Percentiles rank a stretch among this genome's conserved stretches.
phyloP scores from a whole-genome alignment of 345 rosid species.

The Citrus reticulata region DNA sequence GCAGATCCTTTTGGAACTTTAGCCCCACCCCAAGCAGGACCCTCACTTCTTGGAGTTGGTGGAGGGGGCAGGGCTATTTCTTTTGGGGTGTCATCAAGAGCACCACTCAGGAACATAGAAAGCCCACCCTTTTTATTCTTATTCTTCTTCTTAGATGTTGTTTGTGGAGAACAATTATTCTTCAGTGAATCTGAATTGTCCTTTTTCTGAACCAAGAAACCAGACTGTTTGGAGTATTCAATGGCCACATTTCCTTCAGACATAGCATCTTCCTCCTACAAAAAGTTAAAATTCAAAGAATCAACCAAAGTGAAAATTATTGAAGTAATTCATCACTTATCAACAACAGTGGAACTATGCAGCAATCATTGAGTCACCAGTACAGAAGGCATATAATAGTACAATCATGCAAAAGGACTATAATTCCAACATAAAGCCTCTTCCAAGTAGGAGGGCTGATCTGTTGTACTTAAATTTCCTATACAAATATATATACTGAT shows the following conservation, averaged over 20 bases:
- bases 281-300: conserved; percentile 3
- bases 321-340: background rate
- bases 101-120: conserved; percentile 94
- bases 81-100: conserved; percentile 76
- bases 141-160: conserved; percentile 65
- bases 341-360: background rate
- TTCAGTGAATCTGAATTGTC: conserved; percentile 35
- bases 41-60: conserved; percentile 63
- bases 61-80: conserved; percentile 40
- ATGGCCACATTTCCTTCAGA: conserved; percentile 22
- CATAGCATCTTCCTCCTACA: conserved; percentile 37
- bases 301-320: conserved; percentile 6
- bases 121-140: conserved; percentile 91
- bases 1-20: conserved; percentile 67
- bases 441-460: background rate
- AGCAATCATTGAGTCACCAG: background rate
- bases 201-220: conserved; percentile 35
- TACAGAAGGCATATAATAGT: background rate
- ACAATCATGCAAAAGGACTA: background rate
- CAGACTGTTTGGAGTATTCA: conserved; percentile 34
- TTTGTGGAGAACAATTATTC: conserved; percentile 35
- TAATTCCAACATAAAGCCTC: background rate
- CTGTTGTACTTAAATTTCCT: too few species aligned
- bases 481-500: background rate
- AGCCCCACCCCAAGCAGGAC: conserved; percentile 98